These are phyloP conservation scores for Crithidia expoeki DNA, from an alignment of 208 protist species.

Conservation along the genomic window DNA sequence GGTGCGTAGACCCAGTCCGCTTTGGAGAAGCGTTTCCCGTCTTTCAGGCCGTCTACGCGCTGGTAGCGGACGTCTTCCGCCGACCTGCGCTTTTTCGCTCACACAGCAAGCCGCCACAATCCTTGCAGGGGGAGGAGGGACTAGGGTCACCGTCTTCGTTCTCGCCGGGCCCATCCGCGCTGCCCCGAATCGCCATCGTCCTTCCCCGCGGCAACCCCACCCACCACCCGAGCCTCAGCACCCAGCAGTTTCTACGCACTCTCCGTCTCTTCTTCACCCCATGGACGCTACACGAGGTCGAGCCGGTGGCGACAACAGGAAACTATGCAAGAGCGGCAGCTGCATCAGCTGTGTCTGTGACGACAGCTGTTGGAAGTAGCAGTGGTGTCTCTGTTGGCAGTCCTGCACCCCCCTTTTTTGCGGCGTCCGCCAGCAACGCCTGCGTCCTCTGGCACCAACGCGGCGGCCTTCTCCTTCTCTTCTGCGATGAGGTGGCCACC, in stretches of 20 bases:
- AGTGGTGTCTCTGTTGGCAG: neutral
- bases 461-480: slow-evolving; percentile 68
- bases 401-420: neutral
- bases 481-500: slow-evolving; percentile 56
- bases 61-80: slow-evolving; percentile 52
- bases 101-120: neutral
- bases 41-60: slow-evolving; percentile 53
- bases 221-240: slow-evolving; percentile 36
- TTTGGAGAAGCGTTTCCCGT: slow-evolving; percentile 70
- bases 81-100: slow-evolving; percentile 13
- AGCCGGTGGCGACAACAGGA: slow-evolving; percentile 11
- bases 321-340: no score
- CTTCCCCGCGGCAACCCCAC: slow-evolving; percentile 50
- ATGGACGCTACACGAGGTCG: slow-evolving; percentile 47
- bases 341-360: neutral
- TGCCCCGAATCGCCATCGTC: slow-evolving; percentile 54
- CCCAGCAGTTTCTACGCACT: slow-evolving; percentile 44
- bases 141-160: neutral
- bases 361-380: neutral
- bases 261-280: slow-evolving; percentile 60
- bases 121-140: no score
- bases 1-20: slow-evolving; percentile 40
- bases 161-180: neutral
- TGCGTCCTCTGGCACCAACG: slow-evolving; percentile 49
- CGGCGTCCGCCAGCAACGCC: slow-evolving; percentile 2